Percentiles rank a stretch among this genome's conserved stretches.
Conservation (phyloP, 495 filamentous ascomycete species). For the Tuber melanosporum region DNA sequence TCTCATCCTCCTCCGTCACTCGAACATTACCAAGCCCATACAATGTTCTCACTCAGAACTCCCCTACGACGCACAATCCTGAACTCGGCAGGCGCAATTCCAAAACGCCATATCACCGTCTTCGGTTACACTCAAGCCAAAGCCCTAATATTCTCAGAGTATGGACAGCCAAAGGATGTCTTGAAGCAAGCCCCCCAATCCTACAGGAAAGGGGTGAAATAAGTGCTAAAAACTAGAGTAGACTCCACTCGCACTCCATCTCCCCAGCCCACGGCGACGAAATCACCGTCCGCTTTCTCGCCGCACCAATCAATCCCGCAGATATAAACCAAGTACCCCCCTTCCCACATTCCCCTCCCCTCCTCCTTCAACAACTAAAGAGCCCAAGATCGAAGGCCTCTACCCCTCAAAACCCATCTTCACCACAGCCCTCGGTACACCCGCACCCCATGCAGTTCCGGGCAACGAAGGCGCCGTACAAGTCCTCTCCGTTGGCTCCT, state of each 20-base stretch:
- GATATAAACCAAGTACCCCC: conserved; percentile 67
- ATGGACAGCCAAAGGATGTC: conserved; percentile 79
- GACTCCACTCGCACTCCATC: conserved; percentile 76
- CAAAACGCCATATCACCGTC: conserved; percentile 54
- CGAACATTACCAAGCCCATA: background rate
- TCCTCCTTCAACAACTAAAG: background rate
- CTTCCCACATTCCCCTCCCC: background rate
- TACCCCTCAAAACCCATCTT: conserved; percentile 81
- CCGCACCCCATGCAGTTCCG: conserved; percentile 62
- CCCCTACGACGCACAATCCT: conserved; percentile 14
- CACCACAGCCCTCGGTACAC: conserved; percentile 63
- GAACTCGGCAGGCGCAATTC: background rate
- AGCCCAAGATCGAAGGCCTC: conserved; percentile 77
- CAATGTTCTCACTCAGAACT: conserved; percentile 21
- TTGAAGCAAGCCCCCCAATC: conserved; percentile 51
- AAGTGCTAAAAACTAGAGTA: conserved; percentile 36
- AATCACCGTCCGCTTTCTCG: conserved; percentile 68
- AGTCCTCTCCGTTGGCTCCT: conserved; percentile 59
- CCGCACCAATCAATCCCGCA: conserved; percentile 89
- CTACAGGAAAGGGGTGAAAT: background rate
- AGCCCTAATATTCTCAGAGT: conserved; percentile 73
- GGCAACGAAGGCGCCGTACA: conserved; percentile 94
- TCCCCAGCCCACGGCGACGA: conserved; percentile 58
- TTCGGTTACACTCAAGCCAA: conserved; percentile 98
- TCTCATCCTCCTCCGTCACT: conserved; percentile 1